These are phyloP conservation scores for Kwoniella europaea DNA, from an alignment of 768 basidiomycete species.

Conservation along the genomic window DNA sequence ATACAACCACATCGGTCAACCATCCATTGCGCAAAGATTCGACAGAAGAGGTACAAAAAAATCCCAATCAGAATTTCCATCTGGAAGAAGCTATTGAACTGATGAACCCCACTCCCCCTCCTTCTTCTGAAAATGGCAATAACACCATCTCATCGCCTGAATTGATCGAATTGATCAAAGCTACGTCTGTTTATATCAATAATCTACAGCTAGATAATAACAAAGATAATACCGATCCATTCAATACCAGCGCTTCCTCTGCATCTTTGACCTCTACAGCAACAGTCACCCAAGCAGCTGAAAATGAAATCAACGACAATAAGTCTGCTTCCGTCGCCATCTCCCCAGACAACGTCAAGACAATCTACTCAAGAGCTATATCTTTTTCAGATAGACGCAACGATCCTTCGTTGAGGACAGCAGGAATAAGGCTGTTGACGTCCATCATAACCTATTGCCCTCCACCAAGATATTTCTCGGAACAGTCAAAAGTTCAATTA, in stretches of 20 bases:
- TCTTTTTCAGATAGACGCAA: slow-evolving; percentile 30
- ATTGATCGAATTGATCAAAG: slow-evolving; percentile 42
- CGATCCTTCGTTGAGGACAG: slow-evolving; percentile 31
- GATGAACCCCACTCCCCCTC: slow-evolving; percentile 18
- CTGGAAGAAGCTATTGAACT: slow-evolving; percentile 26
- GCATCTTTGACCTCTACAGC: not conserved
- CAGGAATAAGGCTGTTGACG: slow-evolving; percentile 44
- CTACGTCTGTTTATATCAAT: slow-evolving; percentile 36
- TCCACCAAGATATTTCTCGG: slow-evolving; percentile 24
- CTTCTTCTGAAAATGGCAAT: not conserved
- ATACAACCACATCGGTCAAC: not conserved
- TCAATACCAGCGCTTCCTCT: not conserved
- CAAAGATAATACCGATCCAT: slow-evolving; percentile 16
- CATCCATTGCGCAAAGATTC: slow-evolving; percentile 13
- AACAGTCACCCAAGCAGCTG: not conserved
- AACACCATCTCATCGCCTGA: slow-evolving; percentile 25
- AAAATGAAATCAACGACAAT: slow-evolving; percentile 3
- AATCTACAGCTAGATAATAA: slow-evolving; percentile 17
- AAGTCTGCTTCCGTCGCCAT: not conserved
- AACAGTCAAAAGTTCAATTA: not conserved
- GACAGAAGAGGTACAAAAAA: slow-evolving; percentile 8
- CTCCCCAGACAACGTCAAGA: slow-evolving; percentile 21
- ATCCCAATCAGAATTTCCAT: slow-evolving; percentile 17
- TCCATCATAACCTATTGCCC: slow-evolving; percentile 38
- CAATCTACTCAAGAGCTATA: slow-evolving; percentile 35